Base-by-base conservation (phyloP, 2,329 filamentous ascomycete genomes). In the Phyllosticta citribraziliensis region DNA sequence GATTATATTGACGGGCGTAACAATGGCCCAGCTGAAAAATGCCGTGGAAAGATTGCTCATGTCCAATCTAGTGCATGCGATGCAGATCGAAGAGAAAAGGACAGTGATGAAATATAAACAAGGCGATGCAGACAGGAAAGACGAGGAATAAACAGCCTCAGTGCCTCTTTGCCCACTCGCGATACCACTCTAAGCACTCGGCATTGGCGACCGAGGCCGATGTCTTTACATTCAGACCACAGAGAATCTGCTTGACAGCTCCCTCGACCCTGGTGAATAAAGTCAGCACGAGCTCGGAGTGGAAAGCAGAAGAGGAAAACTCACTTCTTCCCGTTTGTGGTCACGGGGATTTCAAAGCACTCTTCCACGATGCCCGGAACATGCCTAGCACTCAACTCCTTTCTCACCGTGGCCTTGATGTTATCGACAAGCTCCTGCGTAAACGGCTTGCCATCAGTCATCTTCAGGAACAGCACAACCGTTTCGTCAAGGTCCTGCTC, bases 191-290 rank as follows among this genome's bases (percentile, higher is more conserved):
- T 66, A 99, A 75, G 65, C 92, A 91, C 66, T 87, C 88, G 1
- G 89, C 87, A 73, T 97, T 97, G 4, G 91, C 90, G n/a, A 97
- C 92, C 69, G 90, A 95, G 0, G 92, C 91, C 56, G 91, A 91
- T 0, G 90, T 94, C 78, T 91, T 92, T 65, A 97, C 85, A 58
- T 89, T 84, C 74, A 92, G 78, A 0, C 92, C 93, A 27, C 90
- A 96, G 1, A 99, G 77, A 53, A 97, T 97, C 75, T 97, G 92
- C 79, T 97, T 97, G 5, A 97, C 93, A 0, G 91, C 90, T 55
- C 95, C 91, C 73, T 99, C 93, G 63, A 99, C 90, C 75, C 87
- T 89, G 50, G 5, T 40, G 3, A n/a, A 17, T 3, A 3, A 19
- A 11, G 17, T 54, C 5, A 40, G 22, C 52, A 57, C 55, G 33